Base-by-base conservation (phyloP, 2,329 filamentous ascomycete species). In the Thielaviopsis musarum region DNA sequence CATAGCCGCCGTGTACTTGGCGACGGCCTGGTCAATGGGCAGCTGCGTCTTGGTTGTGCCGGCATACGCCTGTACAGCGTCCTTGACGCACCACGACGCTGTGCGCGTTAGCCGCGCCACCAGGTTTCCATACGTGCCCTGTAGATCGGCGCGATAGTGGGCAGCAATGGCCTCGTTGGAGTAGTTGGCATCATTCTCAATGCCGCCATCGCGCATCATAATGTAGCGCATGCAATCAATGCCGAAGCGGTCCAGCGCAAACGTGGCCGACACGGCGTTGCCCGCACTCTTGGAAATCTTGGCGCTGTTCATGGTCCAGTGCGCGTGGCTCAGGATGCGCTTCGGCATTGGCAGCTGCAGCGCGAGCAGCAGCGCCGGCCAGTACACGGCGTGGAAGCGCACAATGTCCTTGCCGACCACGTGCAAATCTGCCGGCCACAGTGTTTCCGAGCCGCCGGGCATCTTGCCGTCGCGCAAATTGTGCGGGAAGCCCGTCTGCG, bases 241-340 rank as follows among this genome's bases (percentile, higher is more conserved):
- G 2, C 89, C 90, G 72, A 90, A 98, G 6, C 91, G 81, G 63
- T 95, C 85, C 54, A 97, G 79, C 13, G 93, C 93, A 65, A 89
- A 89, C 68, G 94, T 90, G 0, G 93, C 93, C 67, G 95, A 93
- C 52, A 98, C 91, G 1, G 95, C 91, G 69, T 96, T 96, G 63
- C 93, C 93, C 1, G 86, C 82, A 1, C 88, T 95, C 70, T 98
- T 98, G 62, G 91, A 91, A 91, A 98, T 98, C 71, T 98, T 98
- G 65, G 84, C 81, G 58, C 82, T 82, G 59, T 87, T 88, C 72
- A 98, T 84, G 15, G 90, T 95, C 93, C 94, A 98, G 70, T 98
- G 93, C 1, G 85, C 90, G 69, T 98, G 93, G 57, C 88, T 88
- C 2, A 98, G 75, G 34, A 98, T 80, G 63, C 83, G 83, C 67